A percentile compares a stretch with the other conserved stretches of the same genome.
Evolutionary conservation across 768 basidiomycete species (phyloP).

Genomic region (Podaxis carcinomalis): DNA sequence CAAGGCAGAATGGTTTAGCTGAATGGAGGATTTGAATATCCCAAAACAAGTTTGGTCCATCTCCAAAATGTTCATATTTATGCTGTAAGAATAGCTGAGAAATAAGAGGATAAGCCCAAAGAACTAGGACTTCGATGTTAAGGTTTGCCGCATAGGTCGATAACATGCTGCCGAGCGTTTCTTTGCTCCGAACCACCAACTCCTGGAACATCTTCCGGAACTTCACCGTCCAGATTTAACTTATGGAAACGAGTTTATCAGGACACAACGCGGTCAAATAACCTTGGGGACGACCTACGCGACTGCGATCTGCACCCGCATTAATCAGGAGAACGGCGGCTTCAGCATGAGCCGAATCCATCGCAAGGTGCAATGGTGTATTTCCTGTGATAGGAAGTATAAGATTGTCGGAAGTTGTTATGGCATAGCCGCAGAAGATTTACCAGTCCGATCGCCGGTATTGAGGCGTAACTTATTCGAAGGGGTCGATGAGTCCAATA

Average conservation of each 20-base stretch:
- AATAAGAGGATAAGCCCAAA: slow-evolving; percentile 2
- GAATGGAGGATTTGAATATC: neutral
- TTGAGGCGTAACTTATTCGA: slow-evolving; percentile 80
- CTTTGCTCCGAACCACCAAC: slow-evolving; percentile 90
- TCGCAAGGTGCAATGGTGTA: slow-evolving; percentile 93
- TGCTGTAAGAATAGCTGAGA: neutral
- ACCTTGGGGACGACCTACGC: slow-evolving; percentile 49
- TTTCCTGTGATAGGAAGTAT: slow-evolving; percentile 54
- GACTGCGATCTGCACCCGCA: slow-evolving; percentile 88
- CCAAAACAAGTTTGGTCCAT: neutral
- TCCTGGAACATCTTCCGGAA: slow-evolving; percentile 86
- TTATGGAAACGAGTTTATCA: slow-evolving; percentile 27
- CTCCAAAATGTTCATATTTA: neutral
- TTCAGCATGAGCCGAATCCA: slow-evolving; percentile 94
- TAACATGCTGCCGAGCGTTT: slow-evolving; percentile 71
- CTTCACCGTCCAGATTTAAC: slow-evolving; percentile 81
- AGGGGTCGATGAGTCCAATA: slow-evolving; percentile 80
- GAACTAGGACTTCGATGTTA: slow-evolving; percentile 16
- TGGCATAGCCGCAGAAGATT: slow-evolving; percentile 21
- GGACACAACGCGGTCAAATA: neutral
- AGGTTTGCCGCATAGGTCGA: slow-evolving; percentile 64
- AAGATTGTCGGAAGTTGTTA: slow-evolving; percentile 14
- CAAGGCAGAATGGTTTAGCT: neutral
- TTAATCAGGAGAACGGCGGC: slow-evolving; percentile 89
- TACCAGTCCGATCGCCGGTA: slow-evolving; percentile 76